Conservation (phyloP, 352 stramenopile species). For the Phytophthora melonis region DNA sequence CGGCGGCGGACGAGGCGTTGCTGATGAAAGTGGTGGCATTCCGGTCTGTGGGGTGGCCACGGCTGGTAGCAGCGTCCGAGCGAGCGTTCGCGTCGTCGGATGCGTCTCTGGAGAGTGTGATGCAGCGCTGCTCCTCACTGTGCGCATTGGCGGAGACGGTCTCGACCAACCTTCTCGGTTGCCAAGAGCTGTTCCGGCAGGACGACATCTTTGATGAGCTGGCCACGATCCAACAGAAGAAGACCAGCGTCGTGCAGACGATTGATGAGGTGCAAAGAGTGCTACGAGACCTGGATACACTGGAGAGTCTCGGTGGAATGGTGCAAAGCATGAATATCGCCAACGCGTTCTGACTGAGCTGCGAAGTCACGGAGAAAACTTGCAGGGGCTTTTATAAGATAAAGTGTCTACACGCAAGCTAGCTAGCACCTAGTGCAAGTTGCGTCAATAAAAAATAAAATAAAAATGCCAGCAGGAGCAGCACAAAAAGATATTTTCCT, state of each 20-base stretch:
- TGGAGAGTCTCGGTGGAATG: slow-evolving; percentile 1
- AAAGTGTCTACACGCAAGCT: no score
- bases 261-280: background rate
- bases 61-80: background rate
- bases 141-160: background rate
- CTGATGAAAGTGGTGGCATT: background rate
- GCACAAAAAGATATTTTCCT: no score
- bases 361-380: no score
- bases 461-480: no score
- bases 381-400: no score
- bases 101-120: background rate
- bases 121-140: background rate
- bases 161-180: background rate
- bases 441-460: no score
- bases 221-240: background rate
- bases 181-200: background rate
- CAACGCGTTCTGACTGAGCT: background rate
- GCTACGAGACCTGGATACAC: background rate
- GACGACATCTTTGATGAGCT: background rate
- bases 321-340: background rate
- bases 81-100: background rate
- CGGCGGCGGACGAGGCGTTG: background rate
- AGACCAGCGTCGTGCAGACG: background rate
- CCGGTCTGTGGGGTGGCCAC: background rate
- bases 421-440: no score